A percentile compares a stretch with the other conserved stretches of the same genome.
Conservation (phyloP, 768 basidiomycete species). For the Tylopilus sp. region DNA sequence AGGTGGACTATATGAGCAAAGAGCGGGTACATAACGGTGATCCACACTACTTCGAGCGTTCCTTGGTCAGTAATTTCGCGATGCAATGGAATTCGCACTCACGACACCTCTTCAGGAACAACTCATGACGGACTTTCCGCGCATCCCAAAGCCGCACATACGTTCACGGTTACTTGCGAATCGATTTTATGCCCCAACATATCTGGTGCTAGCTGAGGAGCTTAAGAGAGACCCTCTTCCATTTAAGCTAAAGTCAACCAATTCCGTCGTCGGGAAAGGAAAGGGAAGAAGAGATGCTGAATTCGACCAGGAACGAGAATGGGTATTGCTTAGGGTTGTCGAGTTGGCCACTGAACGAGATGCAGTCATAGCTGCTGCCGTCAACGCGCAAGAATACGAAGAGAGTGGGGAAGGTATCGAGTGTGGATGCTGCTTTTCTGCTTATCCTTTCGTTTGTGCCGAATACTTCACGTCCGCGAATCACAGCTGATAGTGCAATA, state of each 20-base stretch:
- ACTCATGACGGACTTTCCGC: conserved; percentile 55
- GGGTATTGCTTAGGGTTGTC: conserved; percentile 41
- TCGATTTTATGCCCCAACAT: conserved; percentile 64
- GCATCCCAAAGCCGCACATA: conserved; percentile 53
- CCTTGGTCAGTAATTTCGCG: conserved; percentile 40
- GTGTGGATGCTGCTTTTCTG: conserved; percentile 84
- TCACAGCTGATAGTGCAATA: conserved; percentile 27
- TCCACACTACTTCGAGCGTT: conserved; percentile 45
- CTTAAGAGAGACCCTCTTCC: conserved; percentile 30
- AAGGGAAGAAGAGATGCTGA: conserved; percentile 41
- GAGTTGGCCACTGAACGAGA: conserved; percentile 28
- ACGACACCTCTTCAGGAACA: conserved; percentile 37
- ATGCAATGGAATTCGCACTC: neutral
- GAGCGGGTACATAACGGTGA: conserved; percentile 45
- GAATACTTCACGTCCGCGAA: neutral
- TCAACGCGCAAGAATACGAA: conserved; percentile 41
- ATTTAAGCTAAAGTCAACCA: conserved; percentile 36
- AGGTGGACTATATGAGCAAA: conserved; percentile 52
- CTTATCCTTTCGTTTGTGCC: conserved; percentile 62
- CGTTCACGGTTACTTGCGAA: conserved; percentile 38
- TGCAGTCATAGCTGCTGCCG: conserved; percentile 30
- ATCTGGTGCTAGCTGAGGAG: conserved; percentile 46
- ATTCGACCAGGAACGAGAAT: conserved; percentile 42
- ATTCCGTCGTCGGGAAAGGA: conserved; percentile 39
- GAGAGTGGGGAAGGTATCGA: conserved; percentile 65